Evolutionary conservation across 2,329 filamentous ascomycete genomes (phyloP).

Genomic region (Arthrobotrys megalospora): DNA sequence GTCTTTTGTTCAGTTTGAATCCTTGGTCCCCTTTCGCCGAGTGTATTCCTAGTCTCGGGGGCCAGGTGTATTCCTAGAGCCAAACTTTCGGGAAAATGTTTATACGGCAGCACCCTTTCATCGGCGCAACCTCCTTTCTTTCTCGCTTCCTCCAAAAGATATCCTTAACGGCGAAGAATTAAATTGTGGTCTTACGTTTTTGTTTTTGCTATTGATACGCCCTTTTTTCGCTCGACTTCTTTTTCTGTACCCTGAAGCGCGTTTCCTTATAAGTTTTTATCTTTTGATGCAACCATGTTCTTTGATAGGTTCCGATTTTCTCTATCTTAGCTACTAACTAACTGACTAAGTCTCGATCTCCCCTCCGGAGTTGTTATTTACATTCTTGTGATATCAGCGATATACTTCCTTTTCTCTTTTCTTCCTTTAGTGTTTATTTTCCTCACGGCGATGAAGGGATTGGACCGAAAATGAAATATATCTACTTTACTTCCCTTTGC

Average conservation of each 20-base stretch:
- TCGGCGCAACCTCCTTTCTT: conserved; percentile 27
- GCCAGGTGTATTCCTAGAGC: conserved; percentile 50
- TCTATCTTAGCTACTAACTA: conserved; percentile 16
- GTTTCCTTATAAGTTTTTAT: not conserved
- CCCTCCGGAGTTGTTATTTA: conserved; percentile 23
- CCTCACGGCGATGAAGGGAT: not conserved
- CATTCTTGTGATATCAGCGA: conserved; percentile 49
- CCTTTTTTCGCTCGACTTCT: conserved; percentile 8
- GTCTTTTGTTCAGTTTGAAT: conserved; percentile 42
- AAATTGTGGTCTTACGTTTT: conserved; percentile 33
- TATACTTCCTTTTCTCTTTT: conserved; percentile 21
- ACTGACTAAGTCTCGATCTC: conserved; percentile 4
- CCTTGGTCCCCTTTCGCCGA: conserved; percentile 23
- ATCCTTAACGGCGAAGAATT: conserved; percentile 30
- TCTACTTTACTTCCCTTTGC: not conserved
- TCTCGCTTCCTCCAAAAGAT: conserved; percentile 37
- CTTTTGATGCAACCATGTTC: conserved; percentile 6
- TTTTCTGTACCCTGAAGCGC: conserved; percentile 22
- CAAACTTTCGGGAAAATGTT: conserved; percentile 38
- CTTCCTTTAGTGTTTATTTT: not conserved
- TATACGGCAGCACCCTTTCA: conserved; percentile 39
- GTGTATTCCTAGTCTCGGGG: conserved; percentile 38
- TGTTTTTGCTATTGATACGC: conserved; percentile 1
- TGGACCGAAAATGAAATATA: conserved; percentile 2
- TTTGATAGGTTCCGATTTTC: conserved; percentile 17